Evolutionary conservation across 805 yeast genomes (phyloP).

Genomic region (Yarrowia sp.): DNA sequence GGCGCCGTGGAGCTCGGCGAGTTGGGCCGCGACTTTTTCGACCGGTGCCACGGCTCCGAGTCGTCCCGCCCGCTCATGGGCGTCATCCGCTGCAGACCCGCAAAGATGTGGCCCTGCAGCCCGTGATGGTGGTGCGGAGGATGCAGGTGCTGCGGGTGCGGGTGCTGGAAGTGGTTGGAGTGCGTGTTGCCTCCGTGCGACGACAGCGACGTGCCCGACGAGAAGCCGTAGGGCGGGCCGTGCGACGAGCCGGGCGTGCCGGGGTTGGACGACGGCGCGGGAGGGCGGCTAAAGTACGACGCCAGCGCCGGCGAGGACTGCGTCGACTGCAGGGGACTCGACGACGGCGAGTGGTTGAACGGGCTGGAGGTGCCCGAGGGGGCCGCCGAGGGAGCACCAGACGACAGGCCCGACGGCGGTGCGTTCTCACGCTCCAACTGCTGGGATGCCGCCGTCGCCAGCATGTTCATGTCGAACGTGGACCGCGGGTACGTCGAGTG

Average conservation of each 20-base stretch:
- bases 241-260: slow-evolving; percentile 28
- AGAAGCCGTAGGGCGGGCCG: slow-evolving; percentile 36
- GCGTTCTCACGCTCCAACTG: slow-evolving; percentile 53
- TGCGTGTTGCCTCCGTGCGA: slow-evolving; percentile 21
- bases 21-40: slow-evolving; percentile 53
- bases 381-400: slow-evolving; percentile 14
- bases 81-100: slow-evolving; percentile 46
- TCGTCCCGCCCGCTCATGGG: slow-evolving; percentile 43
- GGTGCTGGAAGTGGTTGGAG: slow-evolving; percentile 32
- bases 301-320: slow-evolving; percentile 45
- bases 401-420: slow-evolving; percentile 6
- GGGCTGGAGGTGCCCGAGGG: slow-evolving; percentile 45
- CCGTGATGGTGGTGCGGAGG: slow-evolving; percentile 42
- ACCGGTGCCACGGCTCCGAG: slow-evolving; percentile 45
- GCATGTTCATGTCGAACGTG: slow-evolving; percentile 52
- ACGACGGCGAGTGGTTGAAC: slow-evolving; percentile 41
- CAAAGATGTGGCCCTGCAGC: slow-evolving; percentile 40
- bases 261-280: slow-evolving; percentile 30
- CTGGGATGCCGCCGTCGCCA: slow-evolving; percentile 57
- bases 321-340: slow-evolving; percentile 41
- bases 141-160: slow-evolving; percentile 31
- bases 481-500: slow-evolving; percentile 42
- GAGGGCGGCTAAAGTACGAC: slow-evolving; percentile 43
- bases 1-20: slow-evolving; percentile 56
- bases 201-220: slow-evolving; percentile 28